Percentiles rank a stretch among this genome's conserved stretches.
Conservation (phyloP, 2,329 filamentous ascomycete genomes). For the Bimuria novae-zelandiae region DNA sequence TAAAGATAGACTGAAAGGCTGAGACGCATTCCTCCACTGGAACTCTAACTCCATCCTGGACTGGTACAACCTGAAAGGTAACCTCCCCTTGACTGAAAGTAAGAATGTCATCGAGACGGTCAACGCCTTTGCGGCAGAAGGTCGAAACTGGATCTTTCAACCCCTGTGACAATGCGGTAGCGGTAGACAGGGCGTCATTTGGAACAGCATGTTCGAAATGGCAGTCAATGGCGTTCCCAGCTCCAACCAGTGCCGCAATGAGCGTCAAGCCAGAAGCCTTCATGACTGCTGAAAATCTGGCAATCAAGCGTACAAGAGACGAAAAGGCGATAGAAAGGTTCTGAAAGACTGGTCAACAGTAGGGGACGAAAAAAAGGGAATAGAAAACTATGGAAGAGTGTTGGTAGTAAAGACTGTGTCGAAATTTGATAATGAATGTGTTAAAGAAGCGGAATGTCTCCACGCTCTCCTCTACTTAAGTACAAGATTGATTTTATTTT, state of each 20-base stretch:
- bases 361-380: too few species aligned
- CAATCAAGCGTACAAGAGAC: too few species aligned
- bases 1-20: neutral
- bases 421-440: too few species aligned
- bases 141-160: neutral
- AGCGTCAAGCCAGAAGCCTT: neutral
- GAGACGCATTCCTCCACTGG: neutral
- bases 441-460: too few species aligned
- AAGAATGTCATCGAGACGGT: neutral
- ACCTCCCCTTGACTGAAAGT: neutral
- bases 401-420: too few species aligned
- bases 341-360: too few species aligned
- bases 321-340: too few species aligned
- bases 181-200: neutral
- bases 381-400: too few species aligned
- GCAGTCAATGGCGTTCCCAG: neutral
- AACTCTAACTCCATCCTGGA: neutral
- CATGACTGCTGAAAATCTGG: neutral
- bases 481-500: too few species aligned
- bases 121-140: neutral
- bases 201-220: neutral
- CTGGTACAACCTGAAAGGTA: neutral
- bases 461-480: too few species aligned
- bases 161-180: neutral
- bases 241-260: neutral